A percentile compares a stretch with the other conserved stretches of the same genome.
Conservation (phyloP, 2,329 filamentous ascomycete genomes). For the Keithomyces neogunnii region DNA sequence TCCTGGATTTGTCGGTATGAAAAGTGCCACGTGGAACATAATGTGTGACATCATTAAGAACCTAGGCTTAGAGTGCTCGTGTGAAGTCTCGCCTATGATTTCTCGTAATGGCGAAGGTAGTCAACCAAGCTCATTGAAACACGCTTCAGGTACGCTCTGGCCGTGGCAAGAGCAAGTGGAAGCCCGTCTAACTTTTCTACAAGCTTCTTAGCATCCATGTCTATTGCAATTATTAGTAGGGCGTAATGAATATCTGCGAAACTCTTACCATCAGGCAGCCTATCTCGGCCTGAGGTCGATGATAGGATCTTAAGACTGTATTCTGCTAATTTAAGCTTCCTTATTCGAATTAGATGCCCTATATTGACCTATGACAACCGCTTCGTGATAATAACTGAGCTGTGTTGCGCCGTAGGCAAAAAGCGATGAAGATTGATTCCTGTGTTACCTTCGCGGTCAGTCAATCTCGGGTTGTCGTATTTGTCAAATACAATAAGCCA, state of each 20-base stretch:
- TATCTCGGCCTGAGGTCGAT: conserved; percentile 16
- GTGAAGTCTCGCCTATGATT: conserved; percentile 28
- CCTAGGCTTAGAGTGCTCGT: conserved; percentile 17
- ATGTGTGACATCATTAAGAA: conserved; percentile 20
- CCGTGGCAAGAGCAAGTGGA: conserved; percentile 36
- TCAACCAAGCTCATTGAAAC: conserved; percentile 24
- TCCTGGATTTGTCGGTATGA: conserved; percentile 27
- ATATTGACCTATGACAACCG: conserved; percentile 23
- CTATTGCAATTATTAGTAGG: not conserved
- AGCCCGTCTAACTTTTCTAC: conserved; percentile 29
- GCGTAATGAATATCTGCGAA: conserved; percentile 2
- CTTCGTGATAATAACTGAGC: conserved; percentile 34
- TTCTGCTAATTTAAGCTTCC: conserved; percentile 20
- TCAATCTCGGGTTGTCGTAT: conserved; percentile 28
- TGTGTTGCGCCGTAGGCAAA: conserved; percentile 25
- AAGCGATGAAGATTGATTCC: conserved; percentile 23
- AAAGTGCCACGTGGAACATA: conserved; percentile 31
- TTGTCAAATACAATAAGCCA: conserved; percentile 35
- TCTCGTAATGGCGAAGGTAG: conserved; percentile 31
- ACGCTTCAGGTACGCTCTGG: conserved; percentile 33
- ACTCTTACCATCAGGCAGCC: conserved; percentile 17
- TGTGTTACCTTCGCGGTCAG: conserved; percentile 4
- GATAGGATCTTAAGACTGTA: conserved; percentile 23
- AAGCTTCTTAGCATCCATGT: not conserved
- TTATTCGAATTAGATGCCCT: conserved; percentile 21